A percentile compares a stretch with the other conserved stretches of the same genome.
Evolutionary conservation across 306 rosid genomes (phyloP).

Genomic region (Benincasa hispida): DNA sequence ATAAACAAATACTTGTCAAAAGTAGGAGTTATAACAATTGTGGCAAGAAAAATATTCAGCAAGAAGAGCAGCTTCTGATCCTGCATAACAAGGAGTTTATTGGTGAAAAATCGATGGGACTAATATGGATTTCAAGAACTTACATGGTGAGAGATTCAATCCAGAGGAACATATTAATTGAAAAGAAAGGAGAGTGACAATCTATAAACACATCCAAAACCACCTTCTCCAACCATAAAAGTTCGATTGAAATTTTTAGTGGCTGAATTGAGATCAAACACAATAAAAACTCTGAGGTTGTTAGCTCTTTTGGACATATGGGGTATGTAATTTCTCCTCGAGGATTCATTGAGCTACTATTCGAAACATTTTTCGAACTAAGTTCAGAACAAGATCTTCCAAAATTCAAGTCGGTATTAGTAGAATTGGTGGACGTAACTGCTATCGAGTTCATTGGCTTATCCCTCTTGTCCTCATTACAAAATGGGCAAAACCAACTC

Average conservation of each 20-base stretch:
- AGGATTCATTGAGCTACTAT: conserved; percentile 58
- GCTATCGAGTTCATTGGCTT: conserved; percentile 32
- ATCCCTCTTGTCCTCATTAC: conserved; percentile 42
- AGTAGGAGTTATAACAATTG: no score
- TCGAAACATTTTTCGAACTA: conserved; percentile 53
- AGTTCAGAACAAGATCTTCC: conserved; percentile 57
- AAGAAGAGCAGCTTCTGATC: no score
- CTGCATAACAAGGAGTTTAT: no score
- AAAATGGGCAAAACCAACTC: conserved; percentile 54
- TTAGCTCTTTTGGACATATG: conserved; percentile 61
- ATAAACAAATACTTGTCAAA: no score
- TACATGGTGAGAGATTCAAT: no score
- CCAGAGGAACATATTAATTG: no score
- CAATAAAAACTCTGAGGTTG: conserved; percentile 71
- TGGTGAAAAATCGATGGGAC: no score
- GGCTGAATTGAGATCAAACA: conserved; percentile 68
- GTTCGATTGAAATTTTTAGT: conserved; percentile 79
- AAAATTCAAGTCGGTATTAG: conserved; percentile 33
- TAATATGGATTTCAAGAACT: no score
- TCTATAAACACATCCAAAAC: conserved; percentile 86
- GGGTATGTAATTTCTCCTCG: conserved; percentile 52
- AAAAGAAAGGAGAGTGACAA: no score
- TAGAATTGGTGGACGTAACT: conserved; percentile 30
- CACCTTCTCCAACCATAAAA: conserved; percentile 91
- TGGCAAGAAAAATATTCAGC: no score